Base-by-base conservation (phyloP, 768 basidiomycete genomes). In the Podaxis sp. region DNA sequence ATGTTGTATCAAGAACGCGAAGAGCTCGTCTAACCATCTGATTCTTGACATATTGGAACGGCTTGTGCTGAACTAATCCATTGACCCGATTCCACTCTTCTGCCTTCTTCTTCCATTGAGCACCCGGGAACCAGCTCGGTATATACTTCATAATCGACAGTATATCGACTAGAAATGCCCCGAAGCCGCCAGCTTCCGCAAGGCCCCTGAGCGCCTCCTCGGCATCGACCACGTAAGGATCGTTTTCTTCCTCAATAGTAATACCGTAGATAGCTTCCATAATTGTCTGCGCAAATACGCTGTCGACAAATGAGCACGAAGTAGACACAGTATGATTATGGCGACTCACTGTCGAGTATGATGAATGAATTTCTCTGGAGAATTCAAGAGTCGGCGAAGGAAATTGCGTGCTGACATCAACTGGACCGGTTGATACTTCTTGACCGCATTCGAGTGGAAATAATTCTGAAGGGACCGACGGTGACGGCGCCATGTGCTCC, bases 261-360 rank as follows among this genome's bases (percentile, higher is more conserved):
- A 78, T 74, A 17, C 77, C 77, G 22, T 80, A 79, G 33, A 76
- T 71, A 12, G 74, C 69, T 1, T 72, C 70, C 71, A 80, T 72
- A 49, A 79, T 76, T 13, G 71, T 64, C 1, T 75, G 67, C 0
- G 73, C 74, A 0, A 73, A 68, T 53, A 70, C 64, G 41, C 80
- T 81, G 54, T 49, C n/a, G 56, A 28, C 33, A 33, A 37, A 13
- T 60, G 58, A 22, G 55, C 61, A 41, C 13, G 3, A 57, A 48
- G 3, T 65, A 44, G 41, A 37, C 3, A 1, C n/a, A 17, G 7
- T 5, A 15, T 17, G 7, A n/a, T n/a, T 4, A 41, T 41, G 40
- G 1, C 15, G 1, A 71, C 72, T 30, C 55, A 74, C 74, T 67
- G 69, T 8, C 69, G 68, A 58, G 73, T 69, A 33, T 70, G 68